phyloP scores from a whole-genome alignment of 305 asterid species.

The Plantago lanceolata region DNA sequence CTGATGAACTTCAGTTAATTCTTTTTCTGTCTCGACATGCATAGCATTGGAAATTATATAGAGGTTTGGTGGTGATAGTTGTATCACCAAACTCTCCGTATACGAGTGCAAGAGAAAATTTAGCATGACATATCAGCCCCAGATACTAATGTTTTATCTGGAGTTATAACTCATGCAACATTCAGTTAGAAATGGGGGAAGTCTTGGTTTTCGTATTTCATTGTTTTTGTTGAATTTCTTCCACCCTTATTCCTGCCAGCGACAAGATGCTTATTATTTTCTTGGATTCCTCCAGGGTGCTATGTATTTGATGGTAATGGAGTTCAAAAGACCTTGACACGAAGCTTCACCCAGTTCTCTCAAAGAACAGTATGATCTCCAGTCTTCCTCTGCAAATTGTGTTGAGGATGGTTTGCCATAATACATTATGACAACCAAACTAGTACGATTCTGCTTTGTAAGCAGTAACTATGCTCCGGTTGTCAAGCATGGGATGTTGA shows the following conservation, averaged over 20 bases:
- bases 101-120: slow-evolving; percentile 64
- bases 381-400: slow-evolving; percentile 84
- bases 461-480: neutral
- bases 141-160: slow-evolving; percentile 45
- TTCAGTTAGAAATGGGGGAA: neutral
- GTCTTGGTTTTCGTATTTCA: neutral
- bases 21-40: slow-evolving; percentile 22
- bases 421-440: no score
- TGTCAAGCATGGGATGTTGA: neutral
- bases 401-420: slow-evolving; percentile 19
- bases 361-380: slow-evolving; percentile 74
- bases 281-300: neutral
- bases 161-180: slow-evolving; percentile 64
- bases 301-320: neutral
- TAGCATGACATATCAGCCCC: slow-evolving; percentile 75
- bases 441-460: no score
- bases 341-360: slow-evolving; percentile 72
- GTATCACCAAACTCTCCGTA: slow-evolving; percentile 35
- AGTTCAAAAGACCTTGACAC: slow-evolving; percentile 50
- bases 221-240: neutral
- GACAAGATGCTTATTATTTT: no score
- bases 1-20: neutral
- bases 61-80: slow-evolving; percentile 47
- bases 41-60: slow-evolving; percentile 46
- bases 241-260: neutral